These are phyloP conservation scores for Brassica cretica DNA, from an alignment of 345 rosid genomes.

Conservation along the genomic window DNA sequence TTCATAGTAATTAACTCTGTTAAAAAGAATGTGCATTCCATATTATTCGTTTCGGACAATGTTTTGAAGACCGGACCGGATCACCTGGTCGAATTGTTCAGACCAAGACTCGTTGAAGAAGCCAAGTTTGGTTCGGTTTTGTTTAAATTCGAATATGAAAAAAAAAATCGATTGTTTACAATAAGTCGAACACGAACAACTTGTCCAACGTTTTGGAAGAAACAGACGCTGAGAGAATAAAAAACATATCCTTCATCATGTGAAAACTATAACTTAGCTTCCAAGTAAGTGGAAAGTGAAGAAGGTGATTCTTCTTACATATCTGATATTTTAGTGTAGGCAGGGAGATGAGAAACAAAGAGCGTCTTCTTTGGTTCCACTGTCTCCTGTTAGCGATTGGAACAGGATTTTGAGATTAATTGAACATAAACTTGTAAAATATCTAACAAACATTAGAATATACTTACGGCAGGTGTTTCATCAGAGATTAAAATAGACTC, in stretches of 20 bases:
- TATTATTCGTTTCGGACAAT: no score
- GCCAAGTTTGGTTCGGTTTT: no score
- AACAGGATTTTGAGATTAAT: no score
- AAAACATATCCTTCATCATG: neutral
- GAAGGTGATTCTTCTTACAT: neutral
- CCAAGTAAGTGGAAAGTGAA: neutral
- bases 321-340: neutral
- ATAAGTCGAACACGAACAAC: neutral
- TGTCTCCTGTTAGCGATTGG: neutral
- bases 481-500: no score
- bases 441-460: neutral
- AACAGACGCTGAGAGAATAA: neutral
- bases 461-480: no score
- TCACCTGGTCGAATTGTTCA: no score
- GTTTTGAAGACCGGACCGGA: no score
- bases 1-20: no score
- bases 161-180: neutral
- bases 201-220: neutral
- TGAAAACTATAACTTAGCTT: neutral
- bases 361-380: neutral
- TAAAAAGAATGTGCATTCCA: no score
- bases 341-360: neutral
- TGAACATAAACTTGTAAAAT: neutral
- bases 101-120: no score
- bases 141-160: no score